Base-by-base conservation (phyloP, 1,284 basidiomycete species). In the Macrocystidia cucumis region DNA sequence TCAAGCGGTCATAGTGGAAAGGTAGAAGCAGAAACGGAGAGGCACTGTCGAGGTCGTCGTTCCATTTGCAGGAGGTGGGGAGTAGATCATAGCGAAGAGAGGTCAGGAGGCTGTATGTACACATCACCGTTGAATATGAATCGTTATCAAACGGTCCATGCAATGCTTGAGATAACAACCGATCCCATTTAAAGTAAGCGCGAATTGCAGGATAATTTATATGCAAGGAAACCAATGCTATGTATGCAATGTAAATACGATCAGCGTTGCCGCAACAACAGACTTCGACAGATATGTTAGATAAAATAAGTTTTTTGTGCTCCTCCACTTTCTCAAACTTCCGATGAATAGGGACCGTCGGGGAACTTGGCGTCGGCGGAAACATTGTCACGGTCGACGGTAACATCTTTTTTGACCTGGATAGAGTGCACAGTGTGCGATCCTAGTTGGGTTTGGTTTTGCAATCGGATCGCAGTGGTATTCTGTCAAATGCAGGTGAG, bases 1-100 rank as follows among this genome's bases (percentile, higher is more conserved):
- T 33, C 0, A 87, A 64, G 23, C 83, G 72, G 29, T 78, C 69
- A 35, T 65, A 50, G 44, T 86, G 81, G 46, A 69, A 67, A 0
- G 51, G 54, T 11, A 84, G 69, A 0, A 86, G 57, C 16, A 85
- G 56, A 44, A 74, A 82, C 0, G 69, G 61, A 0, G 70, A 76
- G 1, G 72, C 69, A 1, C 60, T 62, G 32, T 72, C 65, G 6
- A 59, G 45, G 11, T 61, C 59, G 13, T 75, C 66, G 45, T 84
- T 85, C 79, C 77, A 85, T 5, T 43, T 23, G 8, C 67, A 51
- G 4, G 48, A 41, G 8, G 59, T 48, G 5, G 84, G 60, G 18
- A 51, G 54, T 1, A 56, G 58, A 47, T 86, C 84, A 48, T 69
- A 81, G 40, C 78, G 63, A 1, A 69, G 67, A 0, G 76, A 65